Evolutionary conservation across 1,139 yeast genomes (phyloP).

Genomic region (Ashbya aceris): DNA sequence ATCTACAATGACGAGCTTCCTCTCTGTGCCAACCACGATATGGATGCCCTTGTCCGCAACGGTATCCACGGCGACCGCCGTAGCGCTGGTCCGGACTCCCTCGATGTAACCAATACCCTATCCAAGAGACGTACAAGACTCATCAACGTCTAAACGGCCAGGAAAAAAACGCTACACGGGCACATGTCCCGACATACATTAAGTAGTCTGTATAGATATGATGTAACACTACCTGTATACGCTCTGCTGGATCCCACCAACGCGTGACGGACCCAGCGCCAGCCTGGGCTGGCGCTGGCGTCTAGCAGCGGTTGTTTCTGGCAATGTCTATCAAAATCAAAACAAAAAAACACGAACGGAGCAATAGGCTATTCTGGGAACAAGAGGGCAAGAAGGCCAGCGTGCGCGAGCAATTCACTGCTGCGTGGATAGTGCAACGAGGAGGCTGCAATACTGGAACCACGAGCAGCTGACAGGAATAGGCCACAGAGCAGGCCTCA

Average conservation of each 20-base stretch:
- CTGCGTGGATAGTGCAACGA: too few species aligned
- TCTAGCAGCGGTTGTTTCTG: not conserved
- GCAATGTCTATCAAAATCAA: not conserved
- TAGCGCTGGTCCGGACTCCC: not conserved
- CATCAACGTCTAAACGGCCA: conserved; percentile 10
- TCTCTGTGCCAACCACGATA: conserved; percentile 24
- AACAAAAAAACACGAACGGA: not conserved
- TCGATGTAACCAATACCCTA: conserved; percentile 11
- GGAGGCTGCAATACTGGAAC: too few species aligned
- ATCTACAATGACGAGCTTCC: conserved; percentile 23
- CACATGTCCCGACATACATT: too few species aligned
- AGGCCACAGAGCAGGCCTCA: conserved; percentile 3
- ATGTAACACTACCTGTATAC: too few species aligned
- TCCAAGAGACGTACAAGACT: conserved; percentile 22
- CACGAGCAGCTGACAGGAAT: too few species aligned
- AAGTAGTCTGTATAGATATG: too few species aligned
- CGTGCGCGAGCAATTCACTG: too few species aligned
- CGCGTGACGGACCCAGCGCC: too few species aligned
- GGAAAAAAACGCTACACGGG: too few species aligned
- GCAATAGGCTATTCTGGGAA: conserved; percentile 5
- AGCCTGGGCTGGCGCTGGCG: not conserved
- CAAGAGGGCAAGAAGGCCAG: conserved; percentile 10
- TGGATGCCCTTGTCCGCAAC: conserved; percentile 17
- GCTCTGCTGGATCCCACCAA: too few species aligned
- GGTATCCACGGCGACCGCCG: conserved; percentile 9